Base-by-base conservation (phyloP, 179 eudicot genomes). In the Silene noctiflora region DNA sequence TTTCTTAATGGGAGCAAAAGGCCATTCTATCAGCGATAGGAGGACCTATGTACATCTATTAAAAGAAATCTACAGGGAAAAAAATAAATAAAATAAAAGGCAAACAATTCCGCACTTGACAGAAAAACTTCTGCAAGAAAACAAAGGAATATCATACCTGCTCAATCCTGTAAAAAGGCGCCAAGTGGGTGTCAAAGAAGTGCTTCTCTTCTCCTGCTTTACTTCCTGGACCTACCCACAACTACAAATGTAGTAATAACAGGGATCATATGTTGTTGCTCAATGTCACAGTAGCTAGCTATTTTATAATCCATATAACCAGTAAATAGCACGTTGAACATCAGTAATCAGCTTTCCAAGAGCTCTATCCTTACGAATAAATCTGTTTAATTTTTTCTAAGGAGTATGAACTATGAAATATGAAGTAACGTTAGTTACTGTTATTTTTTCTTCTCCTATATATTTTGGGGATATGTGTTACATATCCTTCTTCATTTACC, bases 141-240 rank as follows among this genome's bases (percentile, higher is more conserved):
- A 20, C 1, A 17, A 51, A 67, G 74, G 64, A 68, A 74, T 46
- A 24, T 67, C 27, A 31, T 76, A 91, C 99, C 99, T 95, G 98
- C 85, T 95, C 99, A 81, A 95, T 93, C 81, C 99, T 88, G 79
- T 95, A 95, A 78, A 95, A 95, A 59, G 99, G 99, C 53, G 98
- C 97, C 62, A 95, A 89, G 81, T 93, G 99, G 77, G 79, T 89
- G 83, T 95, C 99, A 79, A 95, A 95, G 76, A 86, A 95, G 58
- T 80, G 83, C 76, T 93, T 95, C 84, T 95, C 97, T 76, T 88
- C 88, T 19, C 97, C 96, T 75, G 99, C 98, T 86, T 85, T 88
- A 86, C 99, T 95, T 77, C 91, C 97, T 67, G 84, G 97, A 63
- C 97, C 98, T 72, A 95, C 99, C 99, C 99, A 95, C 72, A 95